Percentiles rank a stretch among this genome's conserved stretches.
Evolutionary conservation across 163 green algal genomes (phyloP).

Genomic region (Volvox carteri): DNA sequence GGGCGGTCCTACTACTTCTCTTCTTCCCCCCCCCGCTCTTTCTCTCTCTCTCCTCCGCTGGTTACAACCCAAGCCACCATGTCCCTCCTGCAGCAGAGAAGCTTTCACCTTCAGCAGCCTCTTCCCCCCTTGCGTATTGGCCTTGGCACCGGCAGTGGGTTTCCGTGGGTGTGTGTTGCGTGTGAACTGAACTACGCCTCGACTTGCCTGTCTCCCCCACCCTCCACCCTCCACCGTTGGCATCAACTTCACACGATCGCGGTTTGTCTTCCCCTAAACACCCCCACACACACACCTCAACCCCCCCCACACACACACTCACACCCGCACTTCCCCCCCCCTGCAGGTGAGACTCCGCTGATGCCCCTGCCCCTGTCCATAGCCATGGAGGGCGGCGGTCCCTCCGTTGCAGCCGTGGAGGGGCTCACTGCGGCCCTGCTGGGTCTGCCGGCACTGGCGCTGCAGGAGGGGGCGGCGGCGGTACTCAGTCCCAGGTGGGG

Average conservation of each 20-base stretch:
- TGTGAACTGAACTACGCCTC: not conserved
- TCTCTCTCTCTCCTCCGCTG: no score
- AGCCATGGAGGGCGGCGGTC: not conserved
- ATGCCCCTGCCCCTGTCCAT: slow-evolving; percentile 61
- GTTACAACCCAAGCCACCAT: no score
- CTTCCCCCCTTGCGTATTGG: no score
- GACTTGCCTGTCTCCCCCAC: not conserved
- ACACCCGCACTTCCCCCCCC: not conserved
- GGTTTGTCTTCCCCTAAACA: no score
- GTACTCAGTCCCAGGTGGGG: slow-evolving; percentile 40
- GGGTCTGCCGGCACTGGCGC: slow-evolving; percentile 56
- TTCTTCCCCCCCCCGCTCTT: no score
- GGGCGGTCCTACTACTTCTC: no score
- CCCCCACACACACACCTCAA: not conserved
- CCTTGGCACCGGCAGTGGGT: no score
- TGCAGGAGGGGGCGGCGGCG: slow-evolving; percentile 49
- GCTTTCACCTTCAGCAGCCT: no score
- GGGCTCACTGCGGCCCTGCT: slow-evolving; percentile 60
- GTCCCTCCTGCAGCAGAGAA: no score
- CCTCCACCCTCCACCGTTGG: no score
- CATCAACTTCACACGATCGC: no score
- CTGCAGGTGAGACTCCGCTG: slow-evolving; percentile 53
- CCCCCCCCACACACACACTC: not conserved
- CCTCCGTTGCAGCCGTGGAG: slow-evolving; percentile 32
- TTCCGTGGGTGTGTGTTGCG: no score